These are phyloP conservation scores for Phytophthora melonis DNA, from an alignment of 352 stramenopile species.

Conservation along the genomic window DNA sequence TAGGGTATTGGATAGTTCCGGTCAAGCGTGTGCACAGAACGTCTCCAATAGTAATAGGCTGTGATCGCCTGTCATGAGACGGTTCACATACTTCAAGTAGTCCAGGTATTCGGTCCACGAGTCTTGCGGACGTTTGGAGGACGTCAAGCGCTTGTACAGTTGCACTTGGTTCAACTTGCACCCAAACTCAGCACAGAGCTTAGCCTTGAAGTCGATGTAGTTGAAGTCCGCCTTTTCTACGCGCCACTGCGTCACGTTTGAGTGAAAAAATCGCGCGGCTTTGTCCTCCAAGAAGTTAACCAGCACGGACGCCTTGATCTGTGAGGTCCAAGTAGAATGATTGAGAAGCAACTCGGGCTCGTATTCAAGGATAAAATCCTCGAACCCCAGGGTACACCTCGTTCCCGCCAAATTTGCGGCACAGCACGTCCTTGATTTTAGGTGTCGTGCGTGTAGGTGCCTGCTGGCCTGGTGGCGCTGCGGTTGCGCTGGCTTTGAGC, in stretches of 20 bases:
- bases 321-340: background rate
- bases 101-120: conserved; percentile 22
- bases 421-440: conserved; percentile 1
- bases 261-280: too few relatives aligned
- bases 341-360: background rate
- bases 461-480: background rate
- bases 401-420: conserved; percentile 6
- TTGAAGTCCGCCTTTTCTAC: conserved; percentile 1
- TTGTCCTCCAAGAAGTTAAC: too few relatives aligned
- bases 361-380: conserved; percentile 19
- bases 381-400: conserved; percentile 16
- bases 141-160: conserved; percentile 14
- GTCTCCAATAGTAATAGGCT: conserved; percentile 15
- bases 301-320: too few relatives aligned
- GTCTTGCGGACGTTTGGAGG: conserved; percentile 13
- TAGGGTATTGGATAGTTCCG: conserved; percentile 11
- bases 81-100: conserved; percentile 24
- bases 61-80: conserved; percentile 22
- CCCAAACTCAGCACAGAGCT: conserved; percentile 1
- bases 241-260: conserved; percentile 15
- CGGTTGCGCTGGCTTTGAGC: background rate
- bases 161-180: conserved; percentile 30
- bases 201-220: background rate
- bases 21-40: conserved; percentile 11
- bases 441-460: background rate